Conservation (phyloP, 768 basidiomycete species). For the Melanogaster broomeanus region DNA sequence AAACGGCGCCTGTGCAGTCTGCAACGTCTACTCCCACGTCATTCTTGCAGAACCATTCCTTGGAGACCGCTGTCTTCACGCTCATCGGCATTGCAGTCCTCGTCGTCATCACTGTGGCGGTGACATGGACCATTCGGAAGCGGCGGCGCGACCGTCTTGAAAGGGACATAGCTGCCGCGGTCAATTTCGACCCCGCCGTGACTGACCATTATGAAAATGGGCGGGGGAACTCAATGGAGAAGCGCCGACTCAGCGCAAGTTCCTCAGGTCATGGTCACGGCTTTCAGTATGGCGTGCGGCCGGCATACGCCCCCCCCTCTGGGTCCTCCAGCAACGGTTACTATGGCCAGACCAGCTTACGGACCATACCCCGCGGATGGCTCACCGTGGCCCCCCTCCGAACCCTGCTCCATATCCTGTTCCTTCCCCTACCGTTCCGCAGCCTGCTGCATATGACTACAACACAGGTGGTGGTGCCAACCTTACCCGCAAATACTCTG, state of each 20-base stretch:
- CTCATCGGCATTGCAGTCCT: conserved; percentile 51
- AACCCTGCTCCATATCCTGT: conserved; percentile 7
- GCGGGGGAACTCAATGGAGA: conserved; percentile 18
- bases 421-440: conserved; percentile 12
- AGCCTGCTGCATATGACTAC: conserved; percentile 10
- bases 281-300: conserved; percentile 17
- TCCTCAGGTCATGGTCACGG: conserved; percentile 28
- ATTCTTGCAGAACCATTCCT: conserved; percentile 67
- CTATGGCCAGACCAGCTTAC: conserved; percentile 15
- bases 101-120: conserved; percentile 43
- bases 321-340: conserved; percentile 20
- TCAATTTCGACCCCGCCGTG: conserved; percentile 51
- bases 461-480: conserved; percentile 29
- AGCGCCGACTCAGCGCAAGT: conserved; percentile 22
- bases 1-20: conserved; percentile 29
- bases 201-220: conserved; percentile 27
- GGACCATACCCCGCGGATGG: conserved; percentile 21
- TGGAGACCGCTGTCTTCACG: conserved; percentile 60
- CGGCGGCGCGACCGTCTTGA: conserved; percentile 42
- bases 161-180: conserved; percentile 41
- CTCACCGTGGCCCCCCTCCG: conserved; percentile 14
- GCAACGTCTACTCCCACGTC: conserved; percentile 24
- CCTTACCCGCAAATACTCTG: conserved; percentile 35
- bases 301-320: conserved; percentile 13
- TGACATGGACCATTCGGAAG: conserved; percentile 52